Conservation (phyloP, 1,284 basidiomycete species). For the Cutaneotrichosporon spelunceum region DNA sequence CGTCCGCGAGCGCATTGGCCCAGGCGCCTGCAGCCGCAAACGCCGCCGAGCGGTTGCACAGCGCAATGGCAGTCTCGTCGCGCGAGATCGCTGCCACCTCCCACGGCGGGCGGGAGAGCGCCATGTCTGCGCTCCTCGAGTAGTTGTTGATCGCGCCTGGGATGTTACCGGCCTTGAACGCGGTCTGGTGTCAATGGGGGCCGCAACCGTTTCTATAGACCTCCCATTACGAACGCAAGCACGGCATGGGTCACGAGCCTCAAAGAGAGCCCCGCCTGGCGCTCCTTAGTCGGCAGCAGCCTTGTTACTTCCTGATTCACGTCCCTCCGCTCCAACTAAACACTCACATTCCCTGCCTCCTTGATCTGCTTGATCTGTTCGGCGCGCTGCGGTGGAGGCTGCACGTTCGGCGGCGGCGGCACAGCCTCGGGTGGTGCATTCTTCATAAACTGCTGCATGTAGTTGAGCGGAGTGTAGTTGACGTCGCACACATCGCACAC, state of each 20-base stretch:
- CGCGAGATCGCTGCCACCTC: slow-evolving; percentile 75
- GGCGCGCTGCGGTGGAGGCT: slow-evolving; percentile 63
- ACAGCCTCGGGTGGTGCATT: slow-evolving; percentile 66
- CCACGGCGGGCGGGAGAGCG: slow-evolving; percentile 82
- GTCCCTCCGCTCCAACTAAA: neutral
- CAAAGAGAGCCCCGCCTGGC: too few species aligned
- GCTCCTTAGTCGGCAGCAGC: too few species aligned
- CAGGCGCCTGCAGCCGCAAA: slow-evolving; percentile 69
- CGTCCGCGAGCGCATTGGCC: slow-evolving; percentile 81
- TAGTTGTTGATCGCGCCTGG: slow-evolving; percentile 77
- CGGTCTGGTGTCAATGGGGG: slow-evolving; percentile 54
- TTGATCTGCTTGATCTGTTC: slow-evolving; percentile 71
- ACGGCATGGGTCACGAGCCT: neutral
- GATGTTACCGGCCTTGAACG: slow-evolving; percentile 73
- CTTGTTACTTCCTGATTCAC: neutral
- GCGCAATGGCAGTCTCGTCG: slow-evolving; percentile 81
- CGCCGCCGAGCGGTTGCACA: slow-evolving; percentile 89
- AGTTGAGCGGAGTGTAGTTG: slow-evolving; percentile 68
- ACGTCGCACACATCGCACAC: slow-evolving; percentile 67
- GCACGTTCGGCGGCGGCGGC: slow-evolving; percentile 73
- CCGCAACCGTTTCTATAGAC: slow-evolving; percentile 3
- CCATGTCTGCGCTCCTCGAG: slow-evolving; percentile 75
- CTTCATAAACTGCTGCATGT: slow-evolving; percentile 65
- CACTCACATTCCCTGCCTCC: slow-evolving; percentile 80
- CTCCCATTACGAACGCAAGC: neutral